Conservation (phyloP, 2,329 filamentous ascomycete species). For the Plectosphaerella cucumerina region DNA sequence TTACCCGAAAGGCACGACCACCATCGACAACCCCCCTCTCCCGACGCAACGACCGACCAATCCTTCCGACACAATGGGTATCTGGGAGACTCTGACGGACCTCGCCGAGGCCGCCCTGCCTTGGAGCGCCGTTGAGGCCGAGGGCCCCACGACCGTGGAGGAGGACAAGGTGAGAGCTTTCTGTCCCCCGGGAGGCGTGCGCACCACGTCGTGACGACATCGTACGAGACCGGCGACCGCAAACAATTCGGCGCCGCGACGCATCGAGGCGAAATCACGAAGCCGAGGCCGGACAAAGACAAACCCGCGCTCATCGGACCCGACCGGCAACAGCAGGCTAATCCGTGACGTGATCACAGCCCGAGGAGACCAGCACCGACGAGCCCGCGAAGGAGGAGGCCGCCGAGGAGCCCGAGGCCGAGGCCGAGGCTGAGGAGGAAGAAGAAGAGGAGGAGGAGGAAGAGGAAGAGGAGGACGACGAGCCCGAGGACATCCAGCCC, state of each 20-base stretch:
- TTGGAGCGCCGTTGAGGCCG: constrained; percentile 61
- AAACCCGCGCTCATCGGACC: background rate
- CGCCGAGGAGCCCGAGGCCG: constrained; percentile 30
- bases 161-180: constrained; percentile 37
- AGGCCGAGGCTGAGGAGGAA: constrained; percentile 41
- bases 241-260: no score
- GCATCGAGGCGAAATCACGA: no score
- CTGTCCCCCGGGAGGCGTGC: background rate
- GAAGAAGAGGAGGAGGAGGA: constrained; percentile 57
- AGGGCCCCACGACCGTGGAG: constrained; percentile 61
- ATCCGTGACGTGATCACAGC: constrained; percentile 15
- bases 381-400: constrained; percentile 25
- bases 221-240: no score
- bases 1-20: constrained; percentile 16
- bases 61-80: constrained; percentile 52
- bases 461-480: constrained; percentile 79
- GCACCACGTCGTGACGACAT: no score
- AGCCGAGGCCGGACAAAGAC: background rate
- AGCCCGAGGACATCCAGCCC: constrained; percentile 81
- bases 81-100: constrained; percentile 62
- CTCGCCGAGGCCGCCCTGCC: constrained; percentile 61
- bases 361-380: constrained; percentile 34
- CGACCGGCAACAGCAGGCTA: background rate
- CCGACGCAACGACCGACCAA: constrained; percentile 20
- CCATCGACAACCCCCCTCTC: constrained; percentile 1